A percentile compares a stretch with the other conserved stretches of the same genome.
Evolutionary conservation across 768 basidiomycete species (phyloP).

Genomic region (Hericium coralloides): DNA sequence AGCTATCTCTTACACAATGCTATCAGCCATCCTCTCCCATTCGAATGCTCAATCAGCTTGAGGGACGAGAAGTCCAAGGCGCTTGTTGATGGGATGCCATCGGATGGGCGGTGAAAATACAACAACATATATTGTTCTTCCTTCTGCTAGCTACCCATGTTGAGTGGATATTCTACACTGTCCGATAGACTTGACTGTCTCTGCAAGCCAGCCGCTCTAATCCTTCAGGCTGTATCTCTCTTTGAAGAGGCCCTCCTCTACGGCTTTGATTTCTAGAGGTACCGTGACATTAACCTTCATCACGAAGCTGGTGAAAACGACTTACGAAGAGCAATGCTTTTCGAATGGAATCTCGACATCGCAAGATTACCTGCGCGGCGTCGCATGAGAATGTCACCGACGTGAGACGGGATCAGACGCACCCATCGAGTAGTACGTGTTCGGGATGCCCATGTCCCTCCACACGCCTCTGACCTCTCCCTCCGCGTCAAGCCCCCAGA

Average conservation of each 20-base stretch:
- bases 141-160: neutral
- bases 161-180: neutral
- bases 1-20: neutral
- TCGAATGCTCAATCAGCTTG: neutral
- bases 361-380: slow-evolving; percentile 41
- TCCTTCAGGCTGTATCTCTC: neutral
- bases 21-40: neutral
- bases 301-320: slow-evolving; percentile 8
- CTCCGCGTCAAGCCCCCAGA: slow-evolving; percentile 61
- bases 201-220: neutral
- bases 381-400: neutral
- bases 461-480: slow-evolving; percentile 47
- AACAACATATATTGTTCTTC: neutral
- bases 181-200: neutral
- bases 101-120: neutral
- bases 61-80: neutral
- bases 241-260: neutral
- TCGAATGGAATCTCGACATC: slow-evolving; percentile 57
- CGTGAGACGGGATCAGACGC: slow-evolving; percentile 1
- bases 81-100: neutral
- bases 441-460: slow-evolving; percentile 41
- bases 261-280: neutral
- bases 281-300: neutral
- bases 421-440: slow-evolving; percentile 57
- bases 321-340: slow-evolving; percentile 56